A percentile compares a stretch with the other conserved stretches of the same genome.
phyloP scores from a whole-genome alignment of 495 filamentous ascomycete species.

The Lasiosphaeriaceae sp. region DNA sequence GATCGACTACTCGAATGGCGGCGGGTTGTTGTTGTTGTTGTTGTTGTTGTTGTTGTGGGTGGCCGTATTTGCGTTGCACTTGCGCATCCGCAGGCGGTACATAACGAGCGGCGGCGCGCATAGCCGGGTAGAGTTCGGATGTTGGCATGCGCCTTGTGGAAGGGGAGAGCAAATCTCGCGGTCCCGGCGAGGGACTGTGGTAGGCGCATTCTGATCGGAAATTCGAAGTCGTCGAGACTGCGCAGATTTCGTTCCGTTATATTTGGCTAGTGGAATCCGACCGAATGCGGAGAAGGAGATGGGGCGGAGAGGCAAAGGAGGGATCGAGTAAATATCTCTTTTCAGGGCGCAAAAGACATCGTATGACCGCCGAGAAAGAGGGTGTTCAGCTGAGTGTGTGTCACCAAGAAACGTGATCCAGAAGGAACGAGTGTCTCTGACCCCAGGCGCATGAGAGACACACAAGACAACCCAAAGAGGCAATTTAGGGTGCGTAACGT shows the following conservation, averaged over 20 bases:
- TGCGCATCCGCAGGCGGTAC: constrained; percentile 11
- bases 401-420: too few relatives aligned
- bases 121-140: constrained; percentile 1
- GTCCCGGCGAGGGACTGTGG: neutral
- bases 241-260: too few relatives aligned
- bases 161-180: neutral
- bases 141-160: neutral
- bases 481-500: too few relatives aligned
- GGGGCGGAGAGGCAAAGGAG: neutral
- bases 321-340: neutral
- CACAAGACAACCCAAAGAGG: too few relatives aligned
- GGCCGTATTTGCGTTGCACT: neutral
- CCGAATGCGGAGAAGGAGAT: too few relatives aligned
- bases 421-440: too few relatives aligned
- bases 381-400: too few relatives aligned
- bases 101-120: constrained; percentile 15
- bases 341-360: constrained; percentile 13
- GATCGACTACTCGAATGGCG: neutral
- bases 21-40: neutral
- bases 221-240: too few relatives aligned
- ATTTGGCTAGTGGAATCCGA: too few relatives aligned
- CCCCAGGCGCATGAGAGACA: too few relatives aligned
- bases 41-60: neutral
- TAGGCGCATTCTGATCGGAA: neutral
- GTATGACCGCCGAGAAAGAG: neutral